These are phyloP conservation scores for Dendrothele bispora DNA, from an alignment of 768 basidiomycete genomes.

Conservation along the genomic window DNA sequence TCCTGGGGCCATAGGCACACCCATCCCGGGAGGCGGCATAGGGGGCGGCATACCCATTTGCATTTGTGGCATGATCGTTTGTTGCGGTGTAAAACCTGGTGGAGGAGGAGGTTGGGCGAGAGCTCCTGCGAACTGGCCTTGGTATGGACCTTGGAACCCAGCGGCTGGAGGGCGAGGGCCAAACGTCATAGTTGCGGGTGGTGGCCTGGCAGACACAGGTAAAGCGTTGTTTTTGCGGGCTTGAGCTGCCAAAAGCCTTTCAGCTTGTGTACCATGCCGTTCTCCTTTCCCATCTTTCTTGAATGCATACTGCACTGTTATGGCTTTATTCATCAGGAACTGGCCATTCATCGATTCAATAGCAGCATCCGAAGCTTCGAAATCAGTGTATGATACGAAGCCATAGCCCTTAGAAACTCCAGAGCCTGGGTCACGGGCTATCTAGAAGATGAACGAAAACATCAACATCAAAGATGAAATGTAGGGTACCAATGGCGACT, in stretches of 20 bases:
- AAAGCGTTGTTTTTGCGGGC: conserved; percentile 94
- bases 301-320: conserved; percentile 97
- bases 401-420: conserved; percentile 96
- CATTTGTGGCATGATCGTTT: conserved; percentile 55
- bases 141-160: conserved; percentile 74
- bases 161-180: conserved; percentile 66
- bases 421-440: conserved; percentile 83
- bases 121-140: conserved; percentile 92
- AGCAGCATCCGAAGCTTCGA: conserved; percentile 95
- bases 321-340: conserved; percentile 98
- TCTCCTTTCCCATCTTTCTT: conserved; percentile 99
- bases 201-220: conserved; percentile 74
- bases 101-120: conserved; percentile 83
- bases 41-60: conserved; percentile 27
- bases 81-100: conserved; percentile 74
- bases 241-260: conserved; percentile 92
- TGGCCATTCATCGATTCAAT: conserved; percentile 97
- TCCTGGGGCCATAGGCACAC: conserved; percentile 22
- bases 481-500: conserved; percentile 17
- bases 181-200: conserved; percentile 72
- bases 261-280: conserved; percentile 95
- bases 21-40: conserved; percentile 7
- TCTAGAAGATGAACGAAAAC: conserved; percentile 43
- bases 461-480: conserved; percentile 6
- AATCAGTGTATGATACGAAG: conserved; percentile 96